phyloP scores from a whole-genome alignment of 257 asterid species.

The Jacaranda mimosifolia region DNA sequence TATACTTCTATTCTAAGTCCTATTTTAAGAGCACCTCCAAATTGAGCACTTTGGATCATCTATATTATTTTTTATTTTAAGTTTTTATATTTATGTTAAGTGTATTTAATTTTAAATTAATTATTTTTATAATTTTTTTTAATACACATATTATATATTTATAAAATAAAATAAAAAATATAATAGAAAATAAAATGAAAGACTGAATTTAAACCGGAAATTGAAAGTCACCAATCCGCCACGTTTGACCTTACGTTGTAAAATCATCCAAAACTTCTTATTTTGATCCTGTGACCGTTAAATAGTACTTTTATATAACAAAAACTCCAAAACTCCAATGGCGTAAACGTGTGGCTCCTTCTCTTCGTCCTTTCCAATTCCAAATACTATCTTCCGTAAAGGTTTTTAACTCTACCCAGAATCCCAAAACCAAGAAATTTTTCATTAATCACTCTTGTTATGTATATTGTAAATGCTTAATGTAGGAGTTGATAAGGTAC shows the following conservation, averaged over 20 bases:
- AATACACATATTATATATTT: too few relatives aligned
- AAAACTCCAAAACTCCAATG: slow-evolving; percentile 33
- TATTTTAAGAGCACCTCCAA: too few relatives aligned
- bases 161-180: too few relatives aligned
- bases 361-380: slow-evolving; percentile 31
- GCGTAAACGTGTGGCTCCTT: slow-evolving; percentile 63
- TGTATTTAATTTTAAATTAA: too few relatives aligned
- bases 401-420: slow-evolving; percentile 22
- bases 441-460: neutral
- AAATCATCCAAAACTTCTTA: slow-evolving; percentile 29
- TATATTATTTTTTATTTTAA: too few relatives aligned
- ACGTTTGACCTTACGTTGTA: slow-evolving; percentile 32
- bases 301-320: neutral
- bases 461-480: slow-evolving; percentile 36
- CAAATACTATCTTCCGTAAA: neutral
- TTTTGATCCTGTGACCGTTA: slow-evolving; percentile 34
- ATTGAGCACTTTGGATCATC: too few relatives aligned
- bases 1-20: too few relatives aligned
- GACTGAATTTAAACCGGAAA: neutral
- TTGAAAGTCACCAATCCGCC: slow-evolving; percentile 40
- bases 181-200: too few relatives aligned
- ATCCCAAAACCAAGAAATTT: neutral
- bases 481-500: slow-evolving; percentile 10
- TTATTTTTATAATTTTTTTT: too few relatives aligned
- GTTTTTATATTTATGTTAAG: too few relatives aligned